Percentiles rank a stretch among this genome's conserved stretches.
These are phyloP conservation scores for Nicotiana knightiana DNA, from an alignment of 257 asterid genomes.

Conservation along the genomic window DNA sequence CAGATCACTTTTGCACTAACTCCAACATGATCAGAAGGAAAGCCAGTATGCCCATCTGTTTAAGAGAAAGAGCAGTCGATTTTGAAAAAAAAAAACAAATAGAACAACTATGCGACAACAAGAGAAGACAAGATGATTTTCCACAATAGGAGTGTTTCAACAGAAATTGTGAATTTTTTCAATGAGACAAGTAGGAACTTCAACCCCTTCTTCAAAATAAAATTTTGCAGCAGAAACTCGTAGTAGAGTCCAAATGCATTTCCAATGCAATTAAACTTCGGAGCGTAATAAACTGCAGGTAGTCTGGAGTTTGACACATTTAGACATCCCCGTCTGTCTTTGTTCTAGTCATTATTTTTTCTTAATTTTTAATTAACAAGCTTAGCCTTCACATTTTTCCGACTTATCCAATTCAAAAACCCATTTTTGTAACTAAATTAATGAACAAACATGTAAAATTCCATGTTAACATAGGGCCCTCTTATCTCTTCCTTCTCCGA, in stretches of 20 bases:
- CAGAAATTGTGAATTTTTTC: not conserved
- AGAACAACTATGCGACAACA: not conserved
- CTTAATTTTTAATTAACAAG: no score
- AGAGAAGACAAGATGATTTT: not conserved
- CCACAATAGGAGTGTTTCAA: not conserved
- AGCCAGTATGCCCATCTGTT: not conserved
- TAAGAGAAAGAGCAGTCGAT: not conserved
- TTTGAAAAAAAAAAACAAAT: not conserved
- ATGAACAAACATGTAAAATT: not conserved
- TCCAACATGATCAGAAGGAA: conserved; percentile 29
- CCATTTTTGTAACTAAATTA: not conserved
- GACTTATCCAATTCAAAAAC: not conserved
- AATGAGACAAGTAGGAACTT: not conserved
- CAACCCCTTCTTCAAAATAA: not conserved
- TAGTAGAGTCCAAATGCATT: not conserved
- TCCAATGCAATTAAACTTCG: not conserved
- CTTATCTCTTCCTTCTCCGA: no score
- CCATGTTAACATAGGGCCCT: not conserved
- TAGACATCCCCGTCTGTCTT: not conserved
- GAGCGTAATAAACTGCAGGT: not conserved
- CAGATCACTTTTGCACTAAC: conserved; percentile 58
- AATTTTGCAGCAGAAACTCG: not conserved
- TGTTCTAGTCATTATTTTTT: not conserved
- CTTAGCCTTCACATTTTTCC: not conserved
- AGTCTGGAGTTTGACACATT: not conserved